Conservation (phyloP, 352 stramenopile species). For the Phytophthora fragariae region DNA sequence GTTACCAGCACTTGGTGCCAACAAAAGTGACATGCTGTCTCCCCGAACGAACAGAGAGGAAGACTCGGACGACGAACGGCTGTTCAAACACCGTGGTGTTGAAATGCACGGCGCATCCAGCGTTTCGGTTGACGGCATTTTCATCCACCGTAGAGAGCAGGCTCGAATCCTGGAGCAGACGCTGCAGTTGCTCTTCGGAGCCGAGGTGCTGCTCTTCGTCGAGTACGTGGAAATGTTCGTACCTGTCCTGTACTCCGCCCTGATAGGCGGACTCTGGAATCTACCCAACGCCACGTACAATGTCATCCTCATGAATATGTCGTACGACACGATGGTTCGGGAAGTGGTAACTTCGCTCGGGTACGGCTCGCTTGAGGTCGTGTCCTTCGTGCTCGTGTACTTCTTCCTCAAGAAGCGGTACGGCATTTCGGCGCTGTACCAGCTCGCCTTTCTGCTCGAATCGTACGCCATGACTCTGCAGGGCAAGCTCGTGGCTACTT, state of each 20-base stretch:
- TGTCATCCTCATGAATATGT: conserved; percentile 23
- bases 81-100: conserved; percentile 10
- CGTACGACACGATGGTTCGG: not conserved
- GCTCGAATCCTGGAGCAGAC: conserved; percentile 21
- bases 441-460: conserved; percentile 48
- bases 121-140: no score
- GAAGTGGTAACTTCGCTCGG: conserved; percentile 5
- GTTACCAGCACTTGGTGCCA: not conserved
- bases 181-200: conserved; percentile 33
- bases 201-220: conserved; percentile 35
- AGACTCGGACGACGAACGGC: not conserved
- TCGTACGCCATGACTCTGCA: conserved; percentile 34
- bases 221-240: conserved; percentile 50
- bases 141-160: no score
- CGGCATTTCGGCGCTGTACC: conserved; percentile 34
- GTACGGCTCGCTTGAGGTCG: conserved; percentile 24
- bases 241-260: conserved; percentile 35
- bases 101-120: no score
- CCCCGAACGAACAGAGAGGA: not conserved
- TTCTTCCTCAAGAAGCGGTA: conserved; percentile 37
- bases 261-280: conserved; percentile 22
- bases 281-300: conserved; percentile 30
- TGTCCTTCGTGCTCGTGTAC: conserved; percentile 33
- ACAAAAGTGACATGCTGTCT: not conserved
- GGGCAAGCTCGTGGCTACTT: conserved; percentile 36